Base-by-base conservation (phyloP, 148 eudicot species). In the Dianthus caryophyllus region DNA sequence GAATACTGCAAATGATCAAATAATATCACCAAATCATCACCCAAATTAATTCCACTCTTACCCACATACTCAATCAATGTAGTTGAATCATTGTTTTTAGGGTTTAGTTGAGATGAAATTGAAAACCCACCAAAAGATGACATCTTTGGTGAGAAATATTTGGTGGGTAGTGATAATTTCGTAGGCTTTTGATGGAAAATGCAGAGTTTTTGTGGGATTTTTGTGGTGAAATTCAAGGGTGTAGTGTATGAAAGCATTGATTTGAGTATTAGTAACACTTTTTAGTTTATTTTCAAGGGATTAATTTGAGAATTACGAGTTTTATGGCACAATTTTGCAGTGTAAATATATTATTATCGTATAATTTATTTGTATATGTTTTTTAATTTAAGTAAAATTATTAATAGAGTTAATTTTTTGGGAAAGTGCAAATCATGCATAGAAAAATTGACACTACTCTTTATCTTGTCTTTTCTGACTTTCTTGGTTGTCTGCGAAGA, bases 1-100 rank as follows among this genome's bases (percentile, higher is more conserved):
- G 97, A 96, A 66, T 81, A 94, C 69, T 94, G 84, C 47, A 94
- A 78, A 65, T 94, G 96, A 76, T 81, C 80, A 70, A 81, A 81
- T 82, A 94, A 72, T 20, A 94, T 66, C 47, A 83, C 82, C 71
- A 94, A 69, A 57, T 94, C 97, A 84, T 90, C 96, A 43, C 96
- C 88, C 65, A 86, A 88, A 75, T 85, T 69, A 66, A 70, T 77
- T 27, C 96, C 89, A 29, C 78, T 77, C 41, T 81, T 82, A 24
- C 93, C 91, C 76, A 87, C 76, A 73, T 68, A 94, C 73, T 94
- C 93, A 72, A 79, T 79, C 69, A 90, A 69, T 4, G 96, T 94
- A 22, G 26, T 79, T 27, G 75, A 46, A 39, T 80, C 91, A 68
- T 61, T 46, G 24, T 69, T 69, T 20, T 24, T 58, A 54, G 72